Evolutionary conservation across 768 basidiomycete genomes (phyloP).

Genomic region (Pulveroboletus sp.): DNA sequence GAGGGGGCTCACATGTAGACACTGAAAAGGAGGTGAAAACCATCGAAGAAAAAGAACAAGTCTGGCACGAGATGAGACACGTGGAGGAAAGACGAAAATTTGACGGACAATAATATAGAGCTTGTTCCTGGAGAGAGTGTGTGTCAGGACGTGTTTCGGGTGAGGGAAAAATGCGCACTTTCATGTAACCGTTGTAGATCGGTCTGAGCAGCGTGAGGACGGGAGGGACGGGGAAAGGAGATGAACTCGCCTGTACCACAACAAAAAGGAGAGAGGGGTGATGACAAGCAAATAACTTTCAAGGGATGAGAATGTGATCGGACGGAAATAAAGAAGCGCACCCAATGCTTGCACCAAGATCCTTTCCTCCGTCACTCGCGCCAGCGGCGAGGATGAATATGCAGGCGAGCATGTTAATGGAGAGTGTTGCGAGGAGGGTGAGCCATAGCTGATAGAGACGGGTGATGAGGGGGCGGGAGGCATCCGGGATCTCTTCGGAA

Average conservation of each 20-base stretch:
- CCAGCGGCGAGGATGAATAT: slow-evolving; percentile 82
- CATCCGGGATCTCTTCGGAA: slow-evolving; percentile 81
- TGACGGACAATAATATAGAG: slow-evolving; percentile 83
- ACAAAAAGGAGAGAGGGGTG: slow-evolving; percentile 71
- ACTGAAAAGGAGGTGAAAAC: slow-evolving; percentile 91
- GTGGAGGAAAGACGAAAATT: slow-evolving; percentile 10
- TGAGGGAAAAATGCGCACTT: slow-evolving; percentile 47
- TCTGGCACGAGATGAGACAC: slow-evolving; percentile 44
- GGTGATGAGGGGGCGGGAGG: slow-evolving; percentile 72
- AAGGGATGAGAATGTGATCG: slow-evolving; percentile 14
- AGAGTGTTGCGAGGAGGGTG: slow-evolving; percentile 71
- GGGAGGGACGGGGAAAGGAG: slow-evolving; percentile 5
- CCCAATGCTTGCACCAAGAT: slow-evolving; percentile 81
- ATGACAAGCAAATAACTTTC: slow-evolving; percentile 78
- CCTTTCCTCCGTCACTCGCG: slow-evolving; percentile 66
- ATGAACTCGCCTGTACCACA: slow-evolving; percentile 84
- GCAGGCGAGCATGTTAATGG: slow-evolving; percentile 88
- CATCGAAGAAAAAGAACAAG: slow-evolving; percentile 94
- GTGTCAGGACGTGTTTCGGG: slow-evolving; percentile 22
- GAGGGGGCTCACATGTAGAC: slow-evolving; percentile 71
- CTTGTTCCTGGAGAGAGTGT: slow-evolving; percentile 63
- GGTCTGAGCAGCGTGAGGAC: slow-evolving; percentile 48
- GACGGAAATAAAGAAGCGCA: slow-evolving; percentile 34
- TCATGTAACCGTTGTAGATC: slow-evolving; percentile 97
- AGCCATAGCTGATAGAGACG: slow-evolving; percentile 94